These are phyloP conservation scores for Solanum tarijense DNA, from an alignment of 257 asterid genomes.

Conservation along the genomic window DNA sequence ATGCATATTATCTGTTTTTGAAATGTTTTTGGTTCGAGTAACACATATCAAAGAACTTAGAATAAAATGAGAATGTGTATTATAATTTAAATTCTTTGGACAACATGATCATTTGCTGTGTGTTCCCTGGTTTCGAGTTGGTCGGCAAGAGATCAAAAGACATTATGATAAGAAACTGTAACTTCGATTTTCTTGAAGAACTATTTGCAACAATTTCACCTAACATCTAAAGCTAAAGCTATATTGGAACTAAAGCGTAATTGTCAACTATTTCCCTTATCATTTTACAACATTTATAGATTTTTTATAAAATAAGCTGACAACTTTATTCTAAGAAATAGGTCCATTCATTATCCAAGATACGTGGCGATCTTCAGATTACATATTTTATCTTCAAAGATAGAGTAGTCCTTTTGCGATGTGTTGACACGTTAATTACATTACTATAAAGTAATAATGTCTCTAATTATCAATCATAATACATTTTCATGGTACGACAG, in stretches of 20 bases:
- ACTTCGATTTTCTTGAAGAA: not conserved
- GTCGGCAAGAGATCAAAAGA: not conserved
- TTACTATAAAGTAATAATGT: not conserved
- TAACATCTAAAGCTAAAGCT: not conserved
- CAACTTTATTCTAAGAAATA: not conserved
- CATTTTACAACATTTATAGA: not conserved
- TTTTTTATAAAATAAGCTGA: not conserved
- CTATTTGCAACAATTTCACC: not conserved
- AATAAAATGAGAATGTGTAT: not conserved
- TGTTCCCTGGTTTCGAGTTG: not conserved
- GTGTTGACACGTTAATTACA: not conserved
- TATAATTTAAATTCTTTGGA: not conserved
- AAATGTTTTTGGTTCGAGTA: not conserved
- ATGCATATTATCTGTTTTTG: not conserved
- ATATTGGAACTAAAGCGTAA: not conserved
- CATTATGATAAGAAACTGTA: not conserved
- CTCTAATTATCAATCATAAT: not conserved
- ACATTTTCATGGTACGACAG: not conserved
- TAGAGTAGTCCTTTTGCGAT: not conserved
- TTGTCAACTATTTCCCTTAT: not conserved
- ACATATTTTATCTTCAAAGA: not conserved
- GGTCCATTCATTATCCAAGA: not conserved
- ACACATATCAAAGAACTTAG: not conserved
- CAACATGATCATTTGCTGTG: not conserved
- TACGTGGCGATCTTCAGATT: not conserved